A percentile compares a stretch with the other conserved stretches of the same genome.
These are phyloP conservation scores for Bruguiera hainesii DNA, from an alignment of 441 rosid genomes.

Conservation along the genomic window DNA sequence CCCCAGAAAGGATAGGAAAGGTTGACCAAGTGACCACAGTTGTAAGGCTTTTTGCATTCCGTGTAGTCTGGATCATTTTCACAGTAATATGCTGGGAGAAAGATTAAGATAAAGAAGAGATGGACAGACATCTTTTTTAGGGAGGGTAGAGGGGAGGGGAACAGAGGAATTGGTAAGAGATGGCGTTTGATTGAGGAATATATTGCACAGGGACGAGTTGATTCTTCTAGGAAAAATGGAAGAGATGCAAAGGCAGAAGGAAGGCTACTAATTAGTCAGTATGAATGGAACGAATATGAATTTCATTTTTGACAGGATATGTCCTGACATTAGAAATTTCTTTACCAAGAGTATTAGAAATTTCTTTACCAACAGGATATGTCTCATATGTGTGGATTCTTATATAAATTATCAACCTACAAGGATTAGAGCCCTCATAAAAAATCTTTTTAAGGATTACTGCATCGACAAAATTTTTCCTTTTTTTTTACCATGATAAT, in stretches of 20 bases:
- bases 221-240: not conserved
- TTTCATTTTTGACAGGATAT: not conserved
- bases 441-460: too few relatives aligned
- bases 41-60: constrained; percentile 10
- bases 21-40: not conserved
- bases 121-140: constrained; percentile 14
- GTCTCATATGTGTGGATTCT: too few relatives aligned
- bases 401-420: too few relatives aligned
- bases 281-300: not conserved
- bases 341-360: too few relatives aligned
- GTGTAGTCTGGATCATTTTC: constrained; percentile 15
- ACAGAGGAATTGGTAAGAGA: not conserved
- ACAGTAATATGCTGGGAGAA: constrained; percentile 21
- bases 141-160: too few relatives aligned
- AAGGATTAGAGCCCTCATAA: too few relatives aligned
- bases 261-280: not conserved
- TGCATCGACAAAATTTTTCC: too few relatives aligned
- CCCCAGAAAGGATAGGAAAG: constrained; percentile 27
- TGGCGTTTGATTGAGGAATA: too few relatives aligned
- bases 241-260: not conserved
- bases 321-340: too few relatives aligned
- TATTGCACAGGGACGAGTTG: too few relatives aligned
- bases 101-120: constrained; percentile 18
- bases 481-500: too few relatives aligned
- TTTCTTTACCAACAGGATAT: too few relatives aligned